Conservation (phyloP, 345 rosid species). For the Theobroma cacao region DNA sequence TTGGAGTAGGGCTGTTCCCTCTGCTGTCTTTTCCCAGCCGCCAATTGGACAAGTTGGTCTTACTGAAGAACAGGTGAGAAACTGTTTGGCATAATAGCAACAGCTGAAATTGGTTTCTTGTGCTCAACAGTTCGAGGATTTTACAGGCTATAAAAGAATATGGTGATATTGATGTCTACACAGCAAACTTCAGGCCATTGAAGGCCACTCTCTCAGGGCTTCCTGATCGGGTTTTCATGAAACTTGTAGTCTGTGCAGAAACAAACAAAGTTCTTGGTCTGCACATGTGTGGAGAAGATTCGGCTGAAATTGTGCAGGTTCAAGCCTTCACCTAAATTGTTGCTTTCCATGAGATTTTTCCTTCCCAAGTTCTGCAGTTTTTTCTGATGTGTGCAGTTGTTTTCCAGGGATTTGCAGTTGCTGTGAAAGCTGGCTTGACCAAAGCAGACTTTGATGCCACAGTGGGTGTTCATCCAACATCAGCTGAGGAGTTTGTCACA, state of each 20-base stretch:
- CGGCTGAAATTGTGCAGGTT: slow-evolving; percentile 89
- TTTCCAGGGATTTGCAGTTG: slow-evolving; percentile 89
- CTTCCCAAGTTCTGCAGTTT: not conserved
- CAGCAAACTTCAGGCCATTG: slow-evolving; percentile 86
- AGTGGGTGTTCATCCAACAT: slow-evolving; percentile 88
- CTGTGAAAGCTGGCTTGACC: slow-evolving; percentile 88
- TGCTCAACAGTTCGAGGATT: slow-evolving; percentile 14
- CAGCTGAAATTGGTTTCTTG: slow-evolving; percentile 12
- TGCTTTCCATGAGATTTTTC: not conserved
- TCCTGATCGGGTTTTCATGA: slow-evolving; percentile 87
- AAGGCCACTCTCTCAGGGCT: slow-evolving; percentile 95
- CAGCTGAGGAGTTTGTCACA: slow-evolving; percentile 91
- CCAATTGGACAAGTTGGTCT: slow-evolving; percentile 96
- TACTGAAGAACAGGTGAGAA: slow-evolving; percentile 82
- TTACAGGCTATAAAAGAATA: slow-evolving; percentile 73
- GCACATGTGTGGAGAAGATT: slow-evolving; percentile 94
- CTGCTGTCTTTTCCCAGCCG: slow-evolving; percentile 96
- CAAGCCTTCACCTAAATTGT: slow-evolving; percentile 4
- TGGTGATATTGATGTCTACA: slow-evolving; percentile 79
- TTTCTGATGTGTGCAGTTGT: not conserved
- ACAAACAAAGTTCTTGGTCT: slow-evolving; percentile 71
- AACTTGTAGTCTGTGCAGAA: slow-evolving; percentile 79
- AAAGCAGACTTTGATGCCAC: slow-evolving; percentile 88
- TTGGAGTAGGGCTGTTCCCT: slow-evolving; percentile 72
- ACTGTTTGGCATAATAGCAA: slow-evolving; percentile 1